Evolutionary conservation across 306 rosid genomes (phyloP).

Genomic region (Sophora flavescens): DNA sequence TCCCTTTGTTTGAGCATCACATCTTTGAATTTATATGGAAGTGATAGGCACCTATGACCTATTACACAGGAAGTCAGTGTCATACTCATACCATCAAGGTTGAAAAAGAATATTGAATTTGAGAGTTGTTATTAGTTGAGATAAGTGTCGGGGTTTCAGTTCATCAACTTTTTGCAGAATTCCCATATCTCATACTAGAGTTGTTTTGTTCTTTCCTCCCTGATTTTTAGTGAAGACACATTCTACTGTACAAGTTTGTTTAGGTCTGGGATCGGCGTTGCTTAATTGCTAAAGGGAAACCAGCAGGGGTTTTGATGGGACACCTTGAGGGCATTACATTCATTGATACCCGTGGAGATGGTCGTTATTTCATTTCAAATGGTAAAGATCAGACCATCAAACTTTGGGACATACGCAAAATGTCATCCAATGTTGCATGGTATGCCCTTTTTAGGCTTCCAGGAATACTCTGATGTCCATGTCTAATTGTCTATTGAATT

Average conservation of each 20-base stretch:
- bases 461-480: constrained; percentile 6
- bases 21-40: constrained; percentile 28
- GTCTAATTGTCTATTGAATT: constrained; percentile 29
- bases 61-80: constrained; percentile 22
- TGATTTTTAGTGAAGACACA: background rate
- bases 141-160: constrained; percentile 6
- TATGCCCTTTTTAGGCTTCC: constrained; percentile 49
- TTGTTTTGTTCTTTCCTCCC: background rate
- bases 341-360: constrained; percentile 92
- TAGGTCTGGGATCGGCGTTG: constrained; percentile 99
- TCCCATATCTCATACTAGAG: constrained; percentile 13
- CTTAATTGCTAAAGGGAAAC: constrained; percentile 62
- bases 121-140: constrained; percentile 26
- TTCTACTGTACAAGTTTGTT: constrained; percentile 40
- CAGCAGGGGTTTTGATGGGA: constrained; percentile 86
- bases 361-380: constrained; percentile 90
- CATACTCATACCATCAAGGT: constrained; percentile 17
- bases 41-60: constrained; percentile 33
- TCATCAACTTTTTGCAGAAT: background rate
- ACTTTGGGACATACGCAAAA: constrained; percentile 96
- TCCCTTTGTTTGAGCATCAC: constrained; percentile 9
- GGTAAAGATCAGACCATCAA: constrained; percentile 96
- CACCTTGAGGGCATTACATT: constrained; percentile 92
- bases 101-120: constrained; percentile 21
- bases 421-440: constrained; percentile 73